Base-by-base conservation (phyloP, 1,284 basidiomycete genomes). In the Sporisorium scitamineum region DNA sequence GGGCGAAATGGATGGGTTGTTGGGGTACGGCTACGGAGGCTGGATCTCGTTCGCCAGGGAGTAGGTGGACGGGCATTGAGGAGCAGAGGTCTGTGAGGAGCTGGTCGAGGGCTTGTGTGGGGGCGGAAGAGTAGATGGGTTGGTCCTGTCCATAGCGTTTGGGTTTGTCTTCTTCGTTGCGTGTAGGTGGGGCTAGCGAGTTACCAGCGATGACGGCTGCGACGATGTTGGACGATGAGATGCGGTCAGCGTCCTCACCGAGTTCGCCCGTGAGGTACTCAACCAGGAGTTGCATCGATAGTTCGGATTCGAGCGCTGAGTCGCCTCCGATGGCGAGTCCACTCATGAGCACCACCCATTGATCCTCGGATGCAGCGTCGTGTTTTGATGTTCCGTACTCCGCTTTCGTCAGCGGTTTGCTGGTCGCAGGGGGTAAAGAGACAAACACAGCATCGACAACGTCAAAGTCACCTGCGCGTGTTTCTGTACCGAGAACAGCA, bases 391-490 rank as follows among this genome's bases (percentile, higher is more conserved):
- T 51, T 9, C 29, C 55, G 13, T 63, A 51, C 2, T 50, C 44
- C 2, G 37, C 48, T 31, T 29, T 56, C 20, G 45, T 13, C 32
- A 48, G 14, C 1, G 59, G n/a, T 11, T 61, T 54, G 10, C 47
- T 11, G 2, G 66, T 41, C 13, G 54, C 37, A 5, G 54, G 18
- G 9, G 80, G 80, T 18, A 76, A 54, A 0, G 92, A 95, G 3
- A 95, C 89, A 81, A 90, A 93, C 86, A 94, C 94, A 5, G 93
- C 86, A 85, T 98, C 96, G n/a, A 93, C 89, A 5, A 97, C 95
- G 82, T 97, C 93, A 80, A 99, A 98, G 73, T 97, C 94, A 8
- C 97, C 96, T 24, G 89, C 89, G 0, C 90, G 88, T 0, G 93
- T 97, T 85, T 99, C 97, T 80, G 92, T 90, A 2, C 96, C 96